Conservation (phyloP, 352 stramenopile genomes). For the Globisporangium cederbergense region DNA sequence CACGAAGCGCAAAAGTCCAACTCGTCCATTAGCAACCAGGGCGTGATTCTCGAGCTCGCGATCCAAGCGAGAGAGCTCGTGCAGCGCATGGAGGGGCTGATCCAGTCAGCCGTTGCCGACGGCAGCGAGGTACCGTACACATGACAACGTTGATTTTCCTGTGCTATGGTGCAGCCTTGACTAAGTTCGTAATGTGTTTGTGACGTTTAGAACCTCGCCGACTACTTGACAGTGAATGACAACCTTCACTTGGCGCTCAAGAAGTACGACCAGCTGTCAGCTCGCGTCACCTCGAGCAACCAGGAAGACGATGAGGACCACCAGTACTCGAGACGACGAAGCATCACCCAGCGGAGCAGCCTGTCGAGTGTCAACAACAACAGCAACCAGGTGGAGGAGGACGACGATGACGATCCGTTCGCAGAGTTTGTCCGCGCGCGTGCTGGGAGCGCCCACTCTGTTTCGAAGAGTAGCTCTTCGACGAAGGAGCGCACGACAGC, state of each 20-base stretch:
- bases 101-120: slow-evolving; percentile 51
- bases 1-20: slow-evolving; percentile 52
- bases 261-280: slow-evolving; percentile 45
- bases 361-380: slow-evolving; percentile 16
- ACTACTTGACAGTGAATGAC: slow-evolving; percentile 73
- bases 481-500: background rate
- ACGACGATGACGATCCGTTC: slow-evolving; percentile 52
- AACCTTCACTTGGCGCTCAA: slow-evolving; percentile 52
- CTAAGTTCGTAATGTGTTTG: background rate
- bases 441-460: slow-evolving; percentile 22
- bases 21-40: slow-evolving; percentile 36
- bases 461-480: slow-evolving; percentile 11
- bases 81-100: slow-evolving; percentile 56
- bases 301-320: slow-evolving; percentile 13
- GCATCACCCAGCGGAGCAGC: slow-evolving; percentile 3
- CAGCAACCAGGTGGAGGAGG: slow-evolving; percentile 26
- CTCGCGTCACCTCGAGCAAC: slow-evolving; percentile 20
- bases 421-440: slow-evolving; percentile 56
- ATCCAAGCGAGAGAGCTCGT: slow-evolving; percentile 57
- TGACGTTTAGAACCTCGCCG: slow-evolving; percentile 41
- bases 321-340: background rate
- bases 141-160: too few relatives aligned
- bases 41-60: slow-evolving; percentile 71
- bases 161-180: too few relatives aligned
- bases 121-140: slow-evolving; percentile 39